Base-by-base conservation (phyloP, 768 basidiomycete genomes). In the Polyporus arcularius region DNA sequence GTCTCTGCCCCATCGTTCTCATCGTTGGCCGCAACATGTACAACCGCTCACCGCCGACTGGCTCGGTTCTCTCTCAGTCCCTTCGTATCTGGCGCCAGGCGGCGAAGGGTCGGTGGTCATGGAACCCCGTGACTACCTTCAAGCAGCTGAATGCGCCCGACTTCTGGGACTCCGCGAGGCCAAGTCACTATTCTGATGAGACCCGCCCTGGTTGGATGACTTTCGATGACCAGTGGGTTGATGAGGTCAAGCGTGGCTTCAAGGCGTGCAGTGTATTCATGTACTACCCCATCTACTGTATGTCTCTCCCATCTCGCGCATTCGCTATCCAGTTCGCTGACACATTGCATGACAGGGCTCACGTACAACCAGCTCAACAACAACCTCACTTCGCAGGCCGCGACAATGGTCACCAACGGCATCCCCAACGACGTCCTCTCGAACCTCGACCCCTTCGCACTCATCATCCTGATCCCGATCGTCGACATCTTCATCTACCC, bases 161-260 rank as follows among this genome's bases (percentile, higher is more conserved):
- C 62, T 90, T 91, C 76, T 92, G 88, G 89, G 89, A 92, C 48
- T 74, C 65, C 50, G 87, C 78, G 4, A 90, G 89, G 70, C 90
- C 90, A 0, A 88, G 86, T 65, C 77, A 76, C 38, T 72, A 78
- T 35, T 65, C 68, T 2, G 79, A 70, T 1, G 73, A 74, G 31
- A 72, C 73, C 38, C 68, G 71, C 76, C 89, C 79, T 63, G 59
- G 26, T 75, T 88, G 86, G 89, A 90, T 92, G 88, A 85, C 74
- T 5, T 92, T 85, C 61, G 89, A 92, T 66, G 90, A 92, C 66
- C 69, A 78, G 53, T 92, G 89, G 88, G 88, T 92, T 11, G 89
- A 90, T 53, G 90, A 92, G 66, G 82, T 92, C 41, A 76, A 78
- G 55, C 82, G 90, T 55, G 89, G 88, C 1, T 69, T 90, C 70